Base-by-base conservation (phyloP, 768 basidiomycete genomes). In the Xanthoconium stramineum region DNA sequence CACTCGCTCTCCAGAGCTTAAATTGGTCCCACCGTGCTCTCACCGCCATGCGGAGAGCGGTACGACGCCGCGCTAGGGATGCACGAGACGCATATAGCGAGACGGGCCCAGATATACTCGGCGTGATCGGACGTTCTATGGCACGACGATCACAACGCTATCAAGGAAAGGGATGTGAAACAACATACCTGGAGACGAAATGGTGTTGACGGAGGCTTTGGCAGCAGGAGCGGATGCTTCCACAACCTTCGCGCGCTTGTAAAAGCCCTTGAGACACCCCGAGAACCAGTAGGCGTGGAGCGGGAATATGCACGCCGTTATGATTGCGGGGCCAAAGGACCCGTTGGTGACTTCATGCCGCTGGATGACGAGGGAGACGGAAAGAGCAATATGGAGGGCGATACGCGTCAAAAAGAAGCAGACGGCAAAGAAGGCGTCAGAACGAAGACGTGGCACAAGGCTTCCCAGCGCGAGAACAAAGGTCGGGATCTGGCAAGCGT, bases 201-300 rank as follows among this genome's bases (percentile, higher is more conserved):
- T 20, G 5, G 29, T 19, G 8, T 58, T 55, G 39, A 58, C 39
- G 30, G 40, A 51, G 12, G 40, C 42, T 42, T 54, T 61, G 17
- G 46, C 6, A 3, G 8, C 52, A 30, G 59, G 52, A 6, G 30
- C 44, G 6, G 58, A 1, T 45, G 50, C 58, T 44, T 52, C 37
- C 6, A 11, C 35, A 7, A 19, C 10, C 37, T 64, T 61, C 13
- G 61, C 64, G 3, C 75, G 66, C 59, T 74, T 73, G 37, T 77
- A 33, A 57, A 82, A 78, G 1, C 81, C 81, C 56, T 71, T 73
- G 44, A 84, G 29, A 52, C 79, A 82, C 12, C 78, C 78, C 3
- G 59, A 50, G 68, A 85, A 84, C 83, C 83, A 85, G 37, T 73
- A 61, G 3, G 74, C 75, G 57, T 85, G 83, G 47, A 85, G 65